Conservation (phyloP, 495 filamentous ascomycete species). For the Cryomyces antarcticus region DNA sequence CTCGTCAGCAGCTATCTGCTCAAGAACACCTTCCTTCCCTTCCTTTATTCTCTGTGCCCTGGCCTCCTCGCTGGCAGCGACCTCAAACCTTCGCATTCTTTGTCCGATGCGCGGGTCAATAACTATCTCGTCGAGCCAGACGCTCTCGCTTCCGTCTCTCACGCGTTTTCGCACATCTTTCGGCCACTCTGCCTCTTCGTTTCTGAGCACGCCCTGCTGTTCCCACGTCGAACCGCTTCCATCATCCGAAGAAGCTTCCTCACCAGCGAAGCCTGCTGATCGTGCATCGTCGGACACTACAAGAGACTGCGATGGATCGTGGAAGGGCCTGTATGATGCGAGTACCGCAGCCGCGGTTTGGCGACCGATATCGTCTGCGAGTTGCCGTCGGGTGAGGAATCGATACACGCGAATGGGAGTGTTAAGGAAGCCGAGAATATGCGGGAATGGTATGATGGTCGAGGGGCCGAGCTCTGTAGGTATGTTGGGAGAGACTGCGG, state of each 20-base stretch:
- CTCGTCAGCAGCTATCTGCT: background rate
- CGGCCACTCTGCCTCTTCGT: constrained; percentile 76
- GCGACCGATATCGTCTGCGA: constrained; percentile 79
- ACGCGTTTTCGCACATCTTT: constrained; percentile 24
- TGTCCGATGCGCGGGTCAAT: constrained; percentile 57
- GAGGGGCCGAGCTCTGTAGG: constrained; percentile 45
- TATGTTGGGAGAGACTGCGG: constrained; percentile 34
- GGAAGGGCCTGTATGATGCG: constrained; percentile 33
- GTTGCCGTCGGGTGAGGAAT: constrained; percentile 65
- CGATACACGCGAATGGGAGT: constrained; percentile 72
- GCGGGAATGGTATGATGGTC: constrained; percentile 57
- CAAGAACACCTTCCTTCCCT: constrained; percentile 25
- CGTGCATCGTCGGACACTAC: background rate
- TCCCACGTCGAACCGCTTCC: constrained; percentile 28
- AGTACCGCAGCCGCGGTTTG: constrained; percentile 72
- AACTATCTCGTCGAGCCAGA: constrained; percentile 59
- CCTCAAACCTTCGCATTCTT: constrained; percentile 63
- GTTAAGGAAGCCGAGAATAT: constrained; percentile 84
- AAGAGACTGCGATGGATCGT: constrained; percentile 2
- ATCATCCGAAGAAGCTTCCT: constrained; percentile 8
- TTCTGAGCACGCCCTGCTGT: constrained; percentile 44
- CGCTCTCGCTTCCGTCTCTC: constrained; percentile 19
- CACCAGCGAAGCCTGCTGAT: constrained; percentile 1
- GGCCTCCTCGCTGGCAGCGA: constrained; percentile 41
- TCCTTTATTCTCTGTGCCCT: constrained; percentile 39